Evolutionary conservation across 2,329 filamentous ascomycete species (phyloP), one percentile per base, ranked within the genome.

Genomic region (Fusarium xyrophilum): DNA sequence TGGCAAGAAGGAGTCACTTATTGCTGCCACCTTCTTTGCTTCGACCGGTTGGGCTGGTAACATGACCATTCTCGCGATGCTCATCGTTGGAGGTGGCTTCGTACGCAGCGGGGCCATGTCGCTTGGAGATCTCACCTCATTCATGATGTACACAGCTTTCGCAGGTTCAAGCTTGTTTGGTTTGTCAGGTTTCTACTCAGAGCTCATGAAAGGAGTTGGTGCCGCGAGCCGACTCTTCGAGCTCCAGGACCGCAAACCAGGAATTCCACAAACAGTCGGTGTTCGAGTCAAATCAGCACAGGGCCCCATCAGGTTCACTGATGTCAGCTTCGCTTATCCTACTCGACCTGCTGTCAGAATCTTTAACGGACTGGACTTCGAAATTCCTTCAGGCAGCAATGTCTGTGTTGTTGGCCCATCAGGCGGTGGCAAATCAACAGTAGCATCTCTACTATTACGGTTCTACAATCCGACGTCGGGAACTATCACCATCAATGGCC

Each of bases 141-240:
- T 99, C 80, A 87, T 99, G 82, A 98, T 99, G 95, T 99, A 98
- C 79, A 97, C 94, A 6, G 95, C 93, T 6, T 98, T 89, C 78
- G 88, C 88, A 10, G 88, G 88, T 6, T 96, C 92, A 50, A 97
- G 93, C 79, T 87, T 99, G 68, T 97, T 98, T 72, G 96, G 96
- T 7, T 84, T 99, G 3, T 97, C 93, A 7, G 93, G 92, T 59
- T 99, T 99, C 81, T 99, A 97, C 80, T 97, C 94, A 0, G 96
- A 99, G 77, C 85, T 99, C 65, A 99, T 99, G 96, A 99, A 99
- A 79, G 96, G 96, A 42, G 95, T 97, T 7, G 96, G 96, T 74
- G 96, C 96, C 42, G 96, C 96, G n/a, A 97, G 91, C 75, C 91
- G 96, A 63, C 84, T 99, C 2, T 99, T 99, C 75, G 96, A 99